Evolutionary conservation across 768 basidiomycete species (phyloP).

Genomic region (Russula earlei): DNA sequence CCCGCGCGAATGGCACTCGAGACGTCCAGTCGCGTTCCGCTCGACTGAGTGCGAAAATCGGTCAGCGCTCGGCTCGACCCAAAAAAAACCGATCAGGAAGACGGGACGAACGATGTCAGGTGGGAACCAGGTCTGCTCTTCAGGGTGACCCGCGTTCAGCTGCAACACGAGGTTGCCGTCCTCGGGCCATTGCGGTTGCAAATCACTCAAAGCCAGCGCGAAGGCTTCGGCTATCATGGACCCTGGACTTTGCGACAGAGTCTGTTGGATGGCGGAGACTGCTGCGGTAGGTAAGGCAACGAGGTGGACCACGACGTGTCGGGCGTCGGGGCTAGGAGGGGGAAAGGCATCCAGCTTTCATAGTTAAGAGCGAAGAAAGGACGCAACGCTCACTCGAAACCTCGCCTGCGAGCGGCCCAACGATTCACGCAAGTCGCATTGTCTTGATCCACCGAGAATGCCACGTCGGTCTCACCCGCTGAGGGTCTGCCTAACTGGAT

Average conservation of each 20-base stretch:
- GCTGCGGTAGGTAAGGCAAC: constrained; percentile 6
- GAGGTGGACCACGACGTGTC: constrained; percentile 13
- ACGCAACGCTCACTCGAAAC: constrained; percentile 11
- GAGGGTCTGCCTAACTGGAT: constrained; percentile 14
- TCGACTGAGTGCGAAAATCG: neutral
- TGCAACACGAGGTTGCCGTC: constrained; percentile 10
- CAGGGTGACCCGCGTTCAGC: constrained; percentile 6
- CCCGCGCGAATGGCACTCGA: constrained; percentile 8
- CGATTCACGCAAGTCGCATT: constrained; percentile 7
- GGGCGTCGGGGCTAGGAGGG: constrained; percentile 2
- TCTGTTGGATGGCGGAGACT: constrained; percentile 3
- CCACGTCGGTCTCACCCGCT: neutral
- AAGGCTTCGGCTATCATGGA: constrained; percentile 10
- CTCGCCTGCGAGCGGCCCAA: constrained; percentile 5
- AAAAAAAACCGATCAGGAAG: neutral
- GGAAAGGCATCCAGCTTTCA: neutral
- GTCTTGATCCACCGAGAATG: constrained; percentile 12
- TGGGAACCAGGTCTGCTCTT: constrained; percentile 8
- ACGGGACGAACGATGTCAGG: constrained; percentile 13
- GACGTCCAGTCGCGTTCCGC: constrained; percentile 10
- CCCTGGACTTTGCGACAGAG: neutral
- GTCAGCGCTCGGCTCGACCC: neutral
- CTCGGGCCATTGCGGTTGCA: constrained; percentile 14
- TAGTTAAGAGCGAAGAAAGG: neutral
- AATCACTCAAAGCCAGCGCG: constrained; percentile 2